A percentile compares a stretch with the other conserved stretches of the same genome.
phyloP scores from a whole-genome alignment of 108 stramenopile genomes.

The Skeletonema marinoi region DNA sequence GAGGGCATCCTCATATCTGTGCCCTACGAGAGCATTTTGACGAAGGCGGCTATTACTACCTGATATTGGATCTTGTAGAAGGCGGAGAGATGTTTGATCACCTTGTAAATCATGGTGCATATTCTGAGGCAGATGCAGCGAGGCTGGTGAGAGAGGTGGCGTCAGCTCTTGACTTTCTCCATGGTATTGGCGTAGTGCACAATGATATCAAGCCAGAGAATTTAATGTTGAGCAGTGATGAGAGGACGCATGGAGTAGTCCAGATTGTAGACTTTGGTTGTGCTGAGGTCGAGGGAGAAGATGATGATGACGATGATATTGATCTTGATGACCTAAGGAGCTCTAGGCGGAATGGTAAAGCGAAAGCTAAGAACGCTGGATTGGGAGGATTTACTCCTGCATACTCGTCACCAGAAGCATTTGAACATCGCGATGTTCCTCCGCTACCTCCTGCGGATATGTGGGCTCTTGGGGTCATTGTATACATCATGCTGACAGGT shows the following conservation, averaged over 20 bases:
- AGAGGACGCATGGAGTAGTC: slow-evolving; percentile 59
- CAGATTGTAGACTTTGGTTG: slow-evolving; percentile 90
- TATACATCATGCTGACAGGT: slow-evolving; percentile 93
- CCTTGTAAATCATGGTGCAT: slow-evolving; percentile 80
- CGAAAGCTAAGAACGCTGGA: slow-evolving; percentile 15
- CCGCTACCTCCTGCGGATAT: slow-evolving; percentile 63
- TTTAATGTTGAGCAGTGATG: slow-evolving; percentile 71
- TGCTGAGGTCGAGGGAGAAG: slow-evolving; percentile 57
- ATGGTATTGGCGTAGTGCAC: slow-evolving; percentile 81
- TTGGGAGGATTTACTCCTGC: slow-evolving; percentile 65
- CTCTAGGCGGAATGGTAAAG: slow-evolving; percentile 2
- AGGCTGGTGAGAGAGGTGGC: slow-evolving; percentile 76
- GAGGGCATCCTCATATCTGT: slow-evolving; percentile 86
- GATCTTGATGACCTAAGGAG: slow-evolving; percentile 25
- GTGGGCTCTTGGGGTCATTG: slow-evolving; percentile 89
- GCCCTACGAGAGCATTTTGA: slow-evolving; percentile 76
- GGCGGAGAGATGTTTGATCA: slow-evolving; percentile 92
- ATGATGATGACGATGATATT: slow-evolving; percentile 49
- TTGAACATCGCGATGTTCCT: slow-evolving; percentile 35
- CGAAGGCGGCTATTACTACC: slow-evolving; percentile 63
- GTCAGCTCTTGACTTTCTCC: slow-evolving; percentile 69
- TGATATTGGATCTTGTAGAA: slow-evolving; percentile 78
- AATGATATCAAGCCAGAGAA: slow-evolving; percentile 90
- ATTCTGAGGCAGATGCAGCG: slow-evolving; percentile 82
- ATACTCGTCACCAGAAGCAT: slow-evolving; percentile 76